A percentile compares a stretch with the other conserved stretches of the same genome.
Evolutionary conservation across 2,329 filamentous ascomycete species (phyloP).

Genomic region (Blastomyces gilchristii): DNA sequence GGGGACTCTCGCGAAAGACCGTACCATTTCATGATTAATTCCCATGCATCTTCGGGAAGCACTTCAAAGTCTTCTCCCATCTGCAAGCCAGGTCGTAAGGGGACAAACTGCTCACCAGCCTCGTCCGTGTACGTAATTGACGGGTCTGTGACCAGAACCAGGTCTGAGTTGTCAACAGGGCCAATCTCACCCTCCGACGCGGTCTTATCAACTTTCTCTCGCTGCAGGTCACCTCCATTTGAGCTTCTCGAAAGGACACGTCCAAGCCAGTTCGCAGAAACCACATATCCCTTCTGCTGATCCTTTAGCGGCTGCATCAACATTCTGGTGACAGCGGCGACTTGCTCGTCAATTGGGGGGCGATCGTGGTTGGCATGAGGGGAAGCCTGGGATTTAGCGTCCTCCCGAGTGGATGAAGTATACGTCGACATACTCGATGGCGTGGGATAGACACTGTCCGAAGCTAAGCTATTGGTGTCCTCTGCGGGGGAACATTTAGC

Average conservation of each 20-base stretch:
- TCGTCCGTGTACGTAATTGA: constrained; percentile 36
- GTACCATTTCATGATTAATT: constrained; percentile 71
- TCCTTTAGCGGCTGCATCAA: constrained; percentile 49
- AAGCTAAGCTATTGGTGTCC: constrained; percentile 23
- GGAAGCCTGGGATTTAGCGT: constrained; percentile 18
- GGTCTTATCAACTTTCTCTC: constrained; percentile 48
- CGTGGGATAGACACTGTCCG: constrained; percentile 29
- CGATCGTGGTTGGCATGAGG: constrained; percentile 13
- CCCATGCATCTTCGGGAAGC: constrained; percentile 71
- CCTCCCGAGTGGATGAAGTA: constrained; percentile 23
- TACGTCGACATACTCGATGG: constrained; percentile 32
- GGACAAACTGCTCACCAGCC: constrained; percentile 51
- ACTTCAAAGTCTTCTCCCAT: constrained; percentile 64
- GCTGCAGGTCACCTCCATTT: constrained; percentile 40
- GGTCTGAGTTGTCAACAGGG: constrained; percentile 76
- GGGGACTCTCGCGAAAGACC: constrained; percentile 59
- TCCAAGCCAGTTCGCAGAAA: constrained; percentile 70
- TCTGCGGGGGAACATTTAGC: constrained; percentile 17
- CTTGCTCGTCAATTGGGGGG: constrained; percentile 57
- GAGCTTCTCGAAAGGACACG: constrained; percentile 58
- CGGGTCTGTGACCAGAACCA: constrained; percentile 52
- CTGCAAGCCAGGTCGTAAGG: constrained; percentile 56
- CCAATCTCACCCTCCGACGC: constrained; percentile 56
- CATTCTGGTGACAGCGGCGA: constrained; percentile 59
- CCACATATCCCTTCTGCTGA: constrained; percentile 63